Percentiles rank a stretch among this genome's conserved stretches.
Evolutionary conservation across 2,329 filamentous ascomycete genomes (phyloP).

Genomic region (Cyclaneusma minus): DNA sequence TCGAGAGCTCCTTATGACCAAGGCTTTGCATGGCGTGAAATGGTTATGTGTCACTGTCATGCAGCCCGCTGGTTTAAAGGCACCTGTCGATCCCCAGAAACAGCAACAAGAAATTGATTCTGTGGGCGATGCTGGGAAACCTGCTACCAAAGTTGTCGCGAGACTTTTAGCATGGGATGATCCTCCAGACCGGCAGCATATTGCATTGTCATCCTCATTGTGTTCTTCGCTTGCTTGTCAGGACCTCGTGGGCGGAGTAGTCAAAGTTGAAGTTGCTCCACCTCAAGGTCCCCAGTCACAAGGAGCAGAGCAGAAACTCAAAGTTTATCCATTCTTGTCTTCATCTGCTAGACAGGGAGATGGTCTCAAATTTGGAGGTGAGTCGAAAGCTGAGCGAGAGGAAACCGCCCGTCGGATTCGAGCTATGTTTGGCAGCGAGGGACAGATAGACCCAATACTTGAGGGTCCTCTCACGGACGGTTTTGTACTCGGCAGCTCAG

Average conservation of each 20-base stretch:
- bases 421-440: constrained; percentile 48
- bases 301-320: constrained; percentile 38
- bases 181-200: constrained; percentile 66
- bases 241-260: constrained; percentile 68
- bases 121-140: constrained; percentile 36
- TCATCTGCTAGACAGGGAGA: constrained; percentile 37
- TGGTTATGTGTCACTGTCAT: constrained; percentile 81
- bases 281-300: constrained; percentile 49
- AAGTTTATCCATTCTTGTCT: constrained; percentile 64
- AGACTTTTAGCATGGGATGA: constrained; percentile 68
- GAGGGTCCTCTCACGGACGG: constrained; percentile 83
- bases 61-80: constrained; percentile 61
- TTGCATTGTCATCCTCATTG: constrained; percentile 62
- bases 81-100: constrained; percentile 52
- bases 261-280: constrained; percentile 75
- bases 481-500: constrained; percentile 50
- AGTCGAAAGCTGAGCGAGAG: constrained; percentile 70
- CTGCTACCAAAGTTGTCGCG: constrained; percentile 57
- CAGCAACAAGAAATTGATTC: constrained; percentile 53
- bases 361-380: constrained; percentile 73
- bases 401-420: constrained; percentile 58
- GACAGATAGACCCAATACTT: constrained; percentile 45
- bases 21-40: constrained; percentile 57
- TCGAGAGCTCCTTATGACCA: constrained; percentile 55
- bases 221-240: constrained; percentile 58